Evolutionary conservation across 2,329 filamentous ascomycete genomes (phyloP).

Genomic region (Sclerotinia minor): DNA sequence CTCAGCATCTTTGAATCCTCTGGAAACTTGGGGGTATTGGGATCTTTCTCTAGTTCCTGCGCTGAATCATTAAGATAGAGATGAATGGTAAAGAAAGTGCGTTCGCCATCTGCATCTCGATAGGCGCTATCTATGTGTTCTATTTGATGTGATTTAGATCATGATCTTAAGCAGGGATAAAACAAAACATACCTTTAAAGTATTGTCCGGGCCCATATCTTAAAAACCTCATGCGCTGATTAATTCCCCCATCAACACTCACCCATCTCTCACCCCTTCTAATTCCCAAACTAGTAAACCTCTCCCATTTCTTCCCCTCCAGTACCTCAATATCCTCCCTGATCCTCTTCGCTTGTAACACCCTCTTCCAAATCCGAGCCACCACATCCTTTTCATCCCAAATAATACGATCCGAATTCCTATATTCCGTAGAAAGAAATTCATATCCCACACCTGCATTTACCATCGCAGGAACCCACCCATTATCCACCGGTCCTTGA

Average conservation of each 20-base stretch:
- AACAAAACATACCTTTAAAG: conserved; percentile 52
- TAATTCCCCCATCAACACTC: conserved; percentile 50
- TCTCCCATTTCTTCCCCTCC: conserved; percentile 35
- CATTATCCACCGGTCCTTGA: neutral
- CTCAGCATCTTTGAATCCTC: conserved; percentile 9
- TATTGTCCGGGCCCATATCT: conserved; percentile 72
- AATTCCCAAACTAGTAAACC: conserved; percentile 42
- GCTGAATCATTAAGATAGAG: conserved; percentile 55
- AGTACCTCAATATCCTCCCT: conserved; percentile 45
- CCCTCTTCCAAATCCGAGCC: conserved; percentile 62
- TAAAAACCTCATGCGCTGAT: conserved; percentile 74
- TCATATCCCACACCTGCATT: conserved; percentile 60
- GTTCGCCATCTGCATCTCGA: conserved; percentile 38
- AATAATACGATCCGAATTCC: conserved; percentile 76
- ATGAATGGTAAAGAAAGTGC: conserved; percentile 54
- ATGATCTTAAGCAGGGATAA: conserved; percentile 15
- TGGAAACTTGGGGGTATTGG: neutral
- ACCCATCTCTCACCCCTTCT: conserved; percentile 31
- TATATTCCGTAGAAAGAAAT: conserved; percentile 54
- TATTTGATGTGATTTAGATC: neutral
- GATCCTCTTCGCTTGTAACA: conserved; percentile 50
- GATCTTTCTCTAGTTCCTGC: conserved; percentile 43
- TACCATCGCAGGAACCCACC: conserved; percentile 21
- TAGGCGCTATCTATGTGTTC: conserved; percentile 51
- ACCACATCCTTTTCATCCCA: conserved; percentile 67